A percentile compares a stretch with the other conserved stretches of the same genome.
phyloP scores from a whole-genome alignment of 805 yeast species.

The Nakazawaea ishiwadae region DNA sequence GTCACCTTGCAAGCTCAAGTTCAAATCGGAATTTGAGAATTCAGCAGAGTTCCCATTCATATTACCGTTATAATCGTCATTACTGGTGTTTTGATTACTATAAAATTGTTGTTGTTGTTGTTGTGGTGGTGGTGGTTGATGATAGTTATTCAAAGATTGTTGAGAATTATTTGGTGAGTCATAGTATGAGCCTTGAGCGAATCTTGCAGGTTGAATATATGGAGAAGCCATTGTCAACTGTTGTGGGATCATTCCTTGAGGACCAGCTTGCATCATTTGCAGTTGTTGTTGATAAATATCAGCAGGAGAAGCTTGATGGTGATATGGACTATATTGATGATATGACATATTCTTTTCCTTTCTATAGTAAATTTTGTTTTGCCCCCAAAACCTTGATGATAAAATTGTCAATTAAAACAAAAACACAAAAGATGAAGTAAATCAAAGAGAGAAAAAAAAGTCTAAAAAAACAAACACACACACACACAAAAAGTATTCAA shows the following conservation, averaged over 20 bases:
- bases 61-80: too few species aligned
- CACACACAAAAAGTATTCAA: too few species aligned
- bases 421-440: too few species aligned
- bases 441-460: too few species aligned
- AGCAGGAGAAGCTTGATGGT: neutral
- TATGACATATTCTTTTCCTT: neutral
- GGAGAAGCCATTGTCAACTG: neutral
- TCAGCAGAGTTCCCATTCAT: constrained; percentile 1
- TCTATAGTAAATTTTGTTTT: neutral
- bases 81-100: too few species aligned
- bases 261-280: neutral
- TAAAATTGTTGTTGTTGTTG: neutral
- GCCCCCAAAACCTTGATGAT: too few species aligned
- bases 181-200: constrained; percentile 4
- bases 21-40: neutral
- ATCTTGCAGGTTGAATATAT: neutral
- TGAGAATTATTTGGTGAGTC: constrained; percentile 6
- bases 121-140: constrained; percentile 1
- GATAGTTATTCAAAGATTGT: constrained; percentile 3
- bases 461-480: too few species aligned
- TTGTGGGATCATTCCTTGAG: constrained; percentile 2
- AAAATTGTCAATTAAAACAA: too few species aligned
- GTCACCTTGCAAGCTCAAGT: too few species aligned
- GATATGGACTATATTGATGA: neutral
- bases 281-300: constrained; percentile 3